Base-by-base conservation (phyloP, 345 rosid species). In the Trapa incisa region DNA sequence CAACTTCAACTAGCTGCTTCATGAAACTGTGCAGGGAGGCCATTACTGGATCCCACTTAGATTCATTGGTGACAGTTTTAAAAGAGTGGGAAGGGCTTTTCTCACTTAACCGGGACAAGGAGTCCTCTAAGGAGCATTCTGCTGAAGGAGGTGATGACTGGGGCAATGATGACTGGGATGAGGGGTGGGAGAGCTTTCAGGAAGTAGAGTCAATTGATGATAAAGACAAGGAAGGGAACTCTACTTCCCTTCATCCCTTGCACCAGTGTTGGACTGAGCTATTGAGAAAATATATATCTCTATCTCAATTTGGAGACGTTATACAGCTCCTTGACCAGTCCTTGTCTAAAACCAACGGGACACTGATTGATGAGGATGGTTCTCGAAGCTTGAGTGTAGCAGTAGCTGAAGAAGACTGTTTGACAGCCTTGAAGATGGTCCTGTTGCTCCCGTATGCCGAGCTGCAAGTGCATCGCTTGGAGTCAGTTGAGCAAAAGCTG, bases 171-270 rank as follows among this genome's bases (percentile, higher is more conserved):
- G 92, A 79, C 66, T 94, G 99, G 99, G 85, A 87, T 62, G 97
- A 91, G 72, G 97, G 99, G 71, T 94, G 97, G 99, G 99, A 94
- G 72, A 94, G 87, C 75, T 87, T 88, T 70, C 99, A 90, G 77
- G 97, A 90, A 37, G 75, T 70, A 61, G 96, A 90, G 72, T 71
- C 83, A 15, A 14, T 72, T 8, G 38, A 58, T 3, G 76, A 79
- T 71, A 82, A 77, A 71, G 89, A 80, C 52, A 74, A 76, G 68
- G 72, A 70, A 67, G 76, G 67, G 35, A 66, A 54, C n/a, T 68
- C 81, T 3, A 61, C 52, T 54, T 68, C 74, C 5, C 53, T 83
- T 69, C 96, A 94, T 79, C 97, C 96, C 36, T 78, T 91, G 58
- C 97, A 91, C 66, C 60, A 70, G 6, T 94, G 97, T 71, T 94